Base-by-base conservation (phyloP, 2,329 filamentous ascomycete genomes). In the Cladosporium sp. region DNA sequence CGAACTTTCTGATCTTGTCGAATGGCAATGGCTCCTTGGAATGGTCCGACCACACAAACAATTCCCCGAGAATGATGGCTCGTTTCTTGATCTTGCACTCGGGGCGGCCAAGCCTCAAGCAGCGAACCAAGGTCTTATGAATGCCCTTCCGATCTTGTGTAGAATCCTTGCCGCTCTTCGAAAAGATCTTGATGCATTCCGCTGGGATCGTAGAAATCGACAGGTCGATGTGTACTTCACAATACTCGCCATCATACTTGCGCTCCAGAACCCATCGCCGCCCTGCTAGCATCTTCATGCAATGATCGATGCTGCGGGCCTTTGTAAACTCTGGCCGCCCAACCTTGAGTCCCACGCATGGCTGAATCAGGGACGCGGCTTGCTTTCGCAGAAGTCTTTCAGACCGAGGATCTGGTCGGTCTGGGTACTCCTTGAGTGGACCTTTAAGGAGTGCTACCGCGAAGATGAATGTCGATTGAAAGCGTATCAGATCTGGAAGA, bases 141-240 rank as follows among this genome's bases (percentile, higher is more conserved):
- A 95, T 72, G 1, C 76, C 78, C 11, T 72, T 65, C 36, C 88
- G 83, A 70, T 96, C 92, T 54, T 76, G 69, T 0, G 91, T 96
- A 45, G 91, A 93, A 64, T 96, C 90, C 70, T 94, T 95, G 59
- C 92, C 90, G 67, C 90, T 94, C 70, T 96, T 97, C 9, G 91
- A 95, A 70, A 94, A 96, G 30, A 96, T 93, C 63, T 88, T 87
- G 28, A 96, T 84, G 50, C 79, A 82, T 1, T 80, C 69, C 59
- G 69, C 49, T 6, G 63, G 64, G 22, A 63, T 49, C 5, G 47
- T 14, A 14, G 75, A 75, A 51, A 82, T 84, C 8, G 76, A 76
- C 6, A 89, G 75, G 67, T 95, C 85, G 39, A 96, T 77, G 67
- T 96, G 92, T 30, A 96, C 85, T 71, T 96, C 92, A 65, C 90